These are phyloP conservation scores for Wallemia mellicola DNA, from an alignment of 1,284 basidiomycete genomes.

Conservation along the genomic window DNA sequence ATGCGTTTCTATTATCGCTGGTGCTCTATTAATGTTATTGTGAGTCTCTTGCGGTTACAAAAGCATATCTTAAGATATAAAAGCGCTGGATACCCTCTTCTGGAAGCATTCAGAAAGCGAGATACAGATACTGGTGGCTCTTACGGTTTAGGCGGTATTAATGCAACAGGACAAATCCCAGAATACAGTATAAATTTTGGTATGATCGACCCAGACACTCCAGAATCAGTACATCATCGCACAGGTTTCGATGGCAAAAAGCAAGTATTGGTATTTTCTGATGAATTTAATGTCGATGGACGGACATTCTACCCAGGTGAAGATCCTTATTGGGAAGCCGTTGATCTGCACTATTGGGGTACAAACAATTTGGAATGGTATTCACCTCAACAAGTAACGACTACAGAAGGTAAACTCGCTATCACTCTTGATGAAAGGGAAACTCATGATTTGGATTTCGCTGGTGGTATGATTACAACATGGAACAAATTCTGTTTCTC, in stretches of 20 bases:
- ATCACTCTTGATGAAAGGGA: conserved; percentile 37
- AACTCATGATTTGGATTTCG: conserved; percentile 42
- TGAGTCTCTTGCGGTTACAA: not conserved
- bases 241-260: conserved; percentile 31
- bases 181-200: conserved; percentile 22
- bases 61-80: not conserved
- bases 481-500: conserved; percentile 94
- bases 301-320: conserved; percentile 30
- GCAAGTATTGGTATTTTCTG: conserved; percentile 47
- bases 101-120: not conserved
- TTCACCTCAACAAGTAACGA: conserved; percentile 51
- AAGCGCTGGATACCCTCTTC: not conserved
- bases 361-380: conserved; percentile 46
- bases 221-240: conserved; percentile 24
- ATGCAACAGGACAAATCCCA: conserved; percentile 39
- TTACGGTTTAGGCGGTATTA: conserved; percentile 43
- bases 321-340: conserved; percentile 48
- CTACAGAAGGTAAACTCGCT: conserved; percentile 40
- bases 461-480: conserved; percentile 34
- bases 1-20: not conserved
- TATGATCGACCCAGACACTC: conserved; percentile 48
- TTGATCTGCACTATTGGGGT: conserved; percentile 47
- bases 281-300: conserved; percentile 58
- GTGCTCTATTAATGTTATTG: not conserved
- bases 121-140: conserved; percentile 12